Base-by-base conservation (phyloP, 768 basidiomycete species). In the Tephrocybe sp. region DNA sequence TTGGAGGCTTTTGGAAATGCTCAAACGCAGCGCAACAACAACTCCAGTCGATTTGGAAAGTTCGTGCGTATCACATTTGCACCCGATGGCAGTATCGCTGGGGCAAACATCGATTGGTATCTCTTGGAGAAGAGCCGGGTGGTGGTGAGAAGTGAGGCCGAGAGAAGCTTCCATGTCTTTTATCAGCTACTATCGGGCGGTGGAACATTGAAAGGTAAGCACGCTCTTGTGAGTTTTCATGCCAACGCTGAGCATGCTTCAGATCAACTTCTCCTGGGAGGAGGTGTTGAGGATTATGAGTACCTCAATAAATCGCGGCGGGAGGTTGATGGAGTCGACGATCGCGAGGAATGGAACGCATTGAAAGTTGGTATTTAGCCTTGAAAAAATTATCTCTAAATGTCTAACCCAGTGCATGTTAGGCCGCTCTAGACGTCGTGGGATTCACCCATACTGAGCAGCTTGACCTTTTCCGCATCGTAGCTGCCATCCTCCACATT, bases 41-140 rank as follows among this genome's bases (percentile, higher is more conserved):
- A 99, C 64, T 98, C 97, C 1, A 93, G 91, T 79, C 90, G 97
- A 33, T 99, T 99, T 66, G 95, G 94, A 25, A 99, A 99, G 70
- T 99, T 99, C 66, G 90, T 99, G 41, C 80, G 93, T 39, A 98
- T 99, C 54, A 89, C 88, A 63, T 99, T 99, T 69, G 83, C 91
- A 1, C 86, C 90, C 0, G 85, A 90, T 57, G 95, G 96, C 2
- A 93, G 92, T 58, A 99, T 99, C 51, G 90, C 94, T 0, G 97
- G 97, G 0, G 97, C 97, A 21, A 98, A 94, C 64, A 93, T 98
- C 53, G 95, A 99, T 67, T 98, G 97, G 97, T 99, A 99, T 66
- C 75, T 99, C 25, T 73, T 99, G 50, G 97, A 99, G 75, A 99
- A 99, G 77, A 95, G 93, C 63, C 74, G 97, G 56, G 96, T 99